These are phyloP conservation scores for Zangia roseola DNA, from an alignment of 768 basidiomycete genomes.

Conservation along the genomic window DNA sequence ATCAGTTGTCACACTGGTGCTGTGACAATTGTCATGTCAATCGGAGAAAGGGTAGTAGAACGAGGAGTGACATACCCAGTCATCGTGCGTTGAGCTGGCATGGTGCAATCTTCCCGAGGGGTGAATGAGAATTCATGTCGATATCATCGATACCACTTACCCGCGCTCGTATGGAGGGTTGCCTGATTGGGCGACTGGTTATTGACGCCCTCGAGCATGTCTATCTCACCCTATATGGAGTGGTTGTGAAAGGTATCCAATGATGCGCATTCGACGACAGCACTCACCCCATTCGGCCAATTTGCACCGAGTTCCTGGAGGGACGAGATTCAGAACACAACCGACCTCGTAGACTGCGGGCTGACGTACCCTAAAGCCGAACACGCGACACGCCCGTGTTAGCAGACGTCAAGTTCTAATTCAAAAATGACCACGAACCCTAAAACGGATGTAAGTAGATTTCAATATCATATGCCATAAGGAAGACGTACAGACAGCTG, in stretches of 20 bases:
- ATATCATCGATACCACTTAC: constrained; percentile 6
- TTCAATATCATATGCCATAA: not conserved
- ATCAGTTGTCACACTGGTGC: constrained; percentile 14
- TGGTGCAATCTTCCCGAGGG: constrained; percentile 28
- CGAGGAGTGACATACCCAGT: constrained; percentile 24
- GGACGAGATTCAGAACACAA: not conserved
- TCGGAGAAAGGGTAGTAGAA: not conserved
- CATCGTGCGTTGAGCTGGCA: constrained; percentile 31
- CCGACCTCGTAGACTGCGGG: not conserved
- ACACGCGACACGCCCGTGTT: too few relatives aligned
- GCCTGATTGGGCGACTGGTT: constrained; percentile 22
- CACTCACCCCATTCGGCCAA: constrained; percentile 26
- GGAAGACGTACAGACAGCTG: constrained; percentile 32
- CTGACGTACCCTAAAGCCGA: constrained; percentile 18
- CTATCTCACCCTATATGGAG: constrained; percentile 30
- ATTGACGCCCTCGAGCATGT: constrained; percentile 38
- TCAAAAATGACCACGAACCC: constrained; percentile 15
- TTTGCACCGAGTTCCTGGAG: constrained; percentile 26
- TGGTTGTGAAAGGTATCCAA: not conserved
- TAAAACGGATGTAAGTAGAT: not conserved
- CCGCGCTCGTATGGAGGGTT: constrained; percentile 30
- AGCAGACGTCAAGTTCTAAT: not conserved
- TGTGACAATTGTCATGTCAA: not conserved
- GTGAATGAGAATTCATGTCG: not conserved
- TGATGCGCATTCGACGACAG: not conserved